Conservation (phyloP, 345 rosid genomes). For the Barbarea vulgaris region DNA sequence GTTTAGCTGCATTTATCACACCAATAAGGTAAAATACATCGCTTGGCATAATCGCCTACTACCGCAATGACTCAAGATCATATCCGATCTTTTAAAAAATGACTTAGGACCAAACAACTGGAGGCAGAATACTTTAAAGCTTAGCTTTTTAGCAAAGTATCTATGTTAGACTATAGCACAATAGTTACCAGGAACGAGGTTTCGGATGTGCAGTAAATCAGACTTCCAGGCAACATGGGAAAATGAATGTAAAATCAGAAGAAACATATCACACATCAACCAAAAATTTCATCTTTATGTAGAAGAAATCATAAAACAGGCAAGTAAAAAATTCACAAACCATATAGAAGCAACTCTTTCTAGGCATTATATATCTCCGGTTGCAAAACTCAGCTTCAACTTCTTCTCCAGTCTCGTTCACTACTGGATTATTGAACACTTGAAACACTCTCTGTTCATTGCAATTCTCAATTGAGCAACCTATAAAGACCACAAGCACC, state of each 20-base stretch:
- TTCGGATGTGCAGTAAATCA: conserved; percentile 77
- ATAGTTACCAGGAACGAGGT: conserved; percentile 75
- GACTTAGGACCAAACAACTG: background rate
- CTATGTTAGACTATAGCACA: conserved; percentile 9
- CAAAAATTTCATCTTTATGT: background rate
- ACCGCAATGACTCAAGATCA: background rate
- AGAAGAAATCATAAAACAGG: background rate
- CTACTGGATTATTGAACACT: conserved; percentile 57
- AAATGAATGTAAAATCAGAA: conserved; percentile 12
- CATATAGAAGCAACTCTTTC: conserved; percentile 83
- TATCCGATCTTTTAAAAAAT: background rate
- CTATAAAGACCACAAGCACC: conserved; percentile 33
- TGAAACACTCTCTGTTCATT: conserved; percentile 50
- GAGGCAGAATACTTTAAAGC: background rate
- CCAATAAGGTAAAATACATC: conserved; percentile 1
- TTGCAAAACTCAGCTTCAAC: conserved; percentile 64
- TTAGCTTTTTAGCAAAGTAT: conserved; percentile 7
- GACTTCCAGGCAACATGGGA: conserved; percentile 55
- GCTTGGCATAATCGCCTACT: conserved; percentile 1
- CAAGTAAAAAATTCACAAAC: conserved; percentile 39
- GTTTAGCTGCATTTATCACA: conserved; percentile 52
- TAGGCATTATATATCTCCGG: conserved; percentile 56
- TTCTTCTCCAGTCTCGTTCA: conserved; percentile 57
- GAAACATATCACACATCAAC: conserved; percentile 13
- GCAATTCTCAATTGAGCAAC: conserved; percentile 20